Base-by-base conservation (phyloP, 345 rosid species). In the Populus alba region DNA sequence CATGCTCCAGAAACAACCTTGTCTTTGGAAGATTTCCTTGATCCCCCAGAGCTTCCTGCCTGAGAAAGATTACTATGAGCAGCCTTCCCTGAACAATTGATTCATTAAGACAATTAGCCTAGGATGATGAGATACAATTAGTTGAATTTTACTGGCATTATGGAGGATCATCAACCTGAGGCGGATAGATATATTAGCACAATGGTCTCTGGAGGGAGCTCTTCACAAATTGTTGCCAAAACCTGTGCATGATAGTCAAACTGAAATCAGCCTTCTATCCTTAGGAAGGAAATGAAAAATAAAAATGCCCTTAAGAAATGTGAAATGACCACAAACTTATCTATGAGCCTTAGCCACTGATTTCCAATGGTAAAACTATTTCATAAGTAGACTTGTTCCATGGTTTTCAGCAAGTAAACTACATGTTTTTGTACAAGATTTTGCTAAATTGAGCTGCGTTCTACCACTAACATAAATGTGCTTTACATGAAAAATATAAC, bases 221-320 rank as follows among this genome's bases (percentile, higher is more conserved):
- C 98, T 81, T 92, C 98, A 68, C 92, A 89, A 33, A 92, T 81
- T 77, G 97, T 96, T 27, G 99, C 98, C 81, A 96, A 84, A 74
- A 91, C 99, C 99, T 96, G 87, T 79, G 59, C 80, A 59, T 57
- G 63, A 68, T 72, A 17, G n/a, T 73, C 66, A 77, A 79, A 51
- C 29, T 59, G 65, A 59, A 17, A 80, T 70, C 37, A 70, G 81
- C 72, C 10, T 68, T 63, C 12, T 70, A 66, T 17, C 62, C 35
- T 59, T 71, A 53, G 79, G 17, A 63, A 43, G 16, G 16, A 12
- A 49, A 49, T 37, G 49, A 53, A 49, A 1, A 53, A 35, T 23
- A 23, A 23, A 59, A 9, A 1, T 59, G 11, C 51, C 20, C 5
- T 18, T 57, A 31, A 31, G 18, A 27, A 35, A 55, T 20, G 25